A percentile compares a stretch with the other conserved stretches of the same genome.
phyloP scores from a whole-genome alignment of 1,139 yeast genomes.

The Kurtzmaniella quercitrusa region DNA sequence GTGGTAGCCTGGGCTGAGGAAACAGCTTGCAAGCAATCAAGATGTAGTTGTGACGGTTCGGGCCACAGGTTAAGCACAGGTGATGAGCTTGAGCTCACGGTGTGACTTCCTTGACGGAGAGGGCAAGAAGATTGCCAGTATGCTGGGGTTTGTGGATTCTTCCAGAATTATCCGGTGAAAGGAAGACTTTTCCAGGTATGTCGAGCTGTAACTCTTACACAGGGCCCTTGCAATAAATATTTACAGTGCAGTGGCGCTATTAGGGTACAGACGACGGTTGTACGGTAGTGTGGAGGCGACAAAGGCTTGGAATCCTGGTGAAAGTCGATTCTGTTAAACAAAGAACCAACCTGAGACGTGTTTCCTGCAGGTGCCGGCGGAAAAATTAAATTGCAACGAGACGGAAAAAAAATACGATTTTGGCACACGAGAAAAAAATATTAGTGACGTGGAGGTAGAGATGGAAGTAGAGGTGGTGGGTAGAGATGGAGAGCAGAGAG shows the following conservation, averaged over 20 bases:
- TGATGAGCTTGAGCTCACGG: too few relatives aligned
- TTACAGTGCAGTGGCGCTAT: not conserved
- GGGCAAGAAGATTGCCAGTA: not conserved
- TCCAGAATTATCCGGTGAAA: not conserved
- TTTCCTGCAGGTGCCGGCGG: conserved; percentile 1
- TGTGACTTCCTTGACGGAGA: too few relatives aligned
- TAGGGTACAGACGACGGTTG: not conserved
- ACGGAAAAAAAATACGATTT: not conserved
- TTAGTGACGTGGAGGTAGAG: too few relatives aligned
- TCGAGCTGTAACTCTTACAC: not conserved
- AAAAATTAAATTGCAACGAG: not conserved
- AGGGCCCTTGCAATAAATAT: not conserved
- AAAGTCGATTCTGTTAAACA: not conserved
- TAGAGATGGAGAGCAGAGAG: too few relatives aligned
- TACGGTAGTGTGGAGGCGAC: not conserved
- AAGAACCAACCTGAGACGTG: conserved; percentile 2
- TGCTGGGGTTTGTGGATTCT: not conserved
- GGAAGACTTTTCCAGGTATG: not conserved
- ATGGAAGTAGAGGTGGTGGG: too few relatives aligned
- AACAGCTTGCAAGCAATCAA: too few relatives aligned
- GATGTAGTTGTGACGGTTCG: too few relatives aligned
- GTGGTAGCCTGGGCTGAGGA: too few relatives aligned
- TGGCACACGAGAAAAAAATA: too few relatives aligned
- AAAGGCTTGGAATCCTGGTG: not conserved
- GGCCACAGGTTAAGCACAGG: too few relatives aligned